Conservation (phyloP, 2,329 filamentous ascomycete species). For the Fusarium protoensiforme region DNA sequence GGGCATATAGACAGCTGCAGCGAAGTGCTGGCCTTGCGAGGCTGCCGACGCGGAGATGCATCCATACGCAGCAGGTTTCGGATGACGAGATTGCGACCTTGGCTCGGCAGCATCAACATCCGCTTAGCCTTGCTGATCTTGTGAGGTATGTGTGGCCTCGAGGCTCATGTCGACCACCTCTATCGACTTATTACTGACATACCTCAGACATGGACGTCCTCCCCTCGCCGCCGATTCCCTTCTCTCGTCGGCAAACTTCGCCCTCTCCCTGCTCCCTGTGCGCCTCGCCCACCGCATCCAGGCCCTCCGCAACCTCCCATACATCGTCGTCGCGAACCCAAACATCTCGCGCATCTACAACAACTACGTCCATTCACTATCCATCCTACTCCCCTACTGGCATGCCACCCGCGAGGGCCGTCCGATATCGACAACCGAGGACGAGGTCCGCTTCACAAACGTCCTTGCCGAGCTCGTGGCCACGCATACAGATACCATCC, state of each 20-base stretch:
- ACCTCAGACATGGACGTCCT: slow-evolving; percentile 76
- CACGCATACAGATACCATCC: slow-evolving; percentile 94
- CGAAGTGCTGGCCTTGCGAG: neutral
- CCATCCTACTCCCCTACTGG: slow-evolving; percentile 85
- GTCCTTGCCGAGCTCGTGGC: slow-evolving; percentile 95
- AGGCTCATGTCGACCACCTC: neutral
- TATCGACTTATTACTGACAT: neutral
- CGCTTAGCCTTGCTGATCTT: slow-evolving; percentile 86
- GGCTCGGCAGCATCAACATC: slow-evolving; percentile 81
- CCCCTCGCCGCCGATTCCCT: slow-evolving; percentile 84
- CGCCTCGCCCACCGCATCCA: slow-evolving; percentile 95
- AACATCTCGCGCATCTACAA: slow-evolving; percentile 94
- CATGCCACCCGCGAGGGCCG: slow-evolving; percentile 58
- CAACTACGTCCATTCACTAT: slow-evolving; percentile 94
- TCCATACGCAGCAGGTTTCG: slow-evolving; percentile 55
- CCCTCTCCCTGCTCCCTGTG: slow-evolving; percentile 89
- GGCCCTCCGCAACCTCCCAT: slow-evolving; percentile 91
- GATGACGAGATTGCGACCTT: slow-evolving; percentile 84
- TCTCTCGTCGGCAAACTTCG: slow-evolving; percentile 93
- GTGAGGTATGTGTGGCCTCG: slow-evolving; percentile 71
- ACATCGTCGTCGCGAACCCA: slow-evolving; percentile 98
- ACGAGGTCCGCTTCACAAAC: slow-evolving; percentile 91
- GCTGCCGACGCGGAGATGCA: slow-evolving; percentile 9
- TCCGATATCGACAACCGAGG: slow-evolving; percentile 72
- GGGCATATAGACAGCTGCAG: neutral